Percentiles rank a stretch among this genome's conserved stretches.
phyloP scores from a whole-genome alignment of 495 filamentous ascomycete genomes.

The Rhizodiscina lignyota region DNA sequence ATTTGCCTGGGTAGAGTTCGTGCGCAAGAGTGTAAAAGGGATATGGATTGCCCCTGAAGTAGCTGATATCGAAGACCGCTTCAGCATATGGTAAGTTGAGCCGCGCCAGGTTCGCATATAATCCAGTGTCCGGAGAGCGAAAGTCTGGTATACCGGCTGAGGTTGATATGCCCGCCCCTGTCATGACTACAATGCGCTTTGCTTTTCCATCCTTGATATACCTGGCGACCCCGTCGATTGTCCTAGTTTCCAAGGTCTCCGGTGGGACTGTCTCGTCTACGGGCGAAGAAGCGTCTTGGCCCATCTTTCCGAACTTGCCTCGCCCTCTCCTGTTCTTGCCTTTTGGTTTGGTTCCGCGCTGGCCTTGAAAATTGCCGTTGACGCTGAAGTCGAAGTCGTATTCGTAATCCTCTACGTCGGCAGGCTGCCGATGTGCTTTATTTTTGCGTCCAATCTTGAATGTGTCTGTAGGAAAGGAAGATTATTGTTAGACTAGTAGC shows the following conservation, averaged over 20 bases:
- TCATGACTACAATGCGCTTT: slow-evolving; percentile 62
- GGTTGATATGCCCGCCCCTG: slow-evolving; percentile 38
- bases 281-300: slow-evolving; percentile 46
- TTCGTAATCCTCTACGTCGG: too few relatives aligned
- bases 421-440: neutral
- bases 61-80: slow-evolving; percentile 69
- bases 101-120: slow-evolving; percentile 69
- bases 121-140: slow-evolving; percentile 55
- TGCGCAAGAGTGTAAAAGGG: slow-evolving; percentile 87
- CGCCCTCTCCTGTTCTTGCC: slow-evolving; percentile 4
- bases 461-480: too few relatives aligned
- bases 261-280: slow-evolving; percentile 49
- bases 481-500: too few relatives aligned
- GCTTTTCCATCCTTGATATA: slow-evolving; percentile 53
- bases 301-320: slow-evolving; percentile 32
- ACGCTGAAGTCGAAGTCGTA: too few relatives aligned
- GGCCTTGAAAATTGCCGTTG: neutral
- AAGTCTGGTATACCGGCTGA: slow-evolving; percentile 49
- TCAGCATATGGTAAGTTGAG: slow-evolving; percentile 72
- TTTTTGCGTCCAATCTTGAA: neutral
- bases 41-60: slow-evolving; percentile 66
- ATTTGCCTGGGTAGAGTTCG: slow-evolving; percentile 86
- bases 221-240: slow-evolving; percentile 53
- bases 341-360: slow-evolving; percentile 9
- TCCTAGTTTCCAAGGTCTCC: slow-evolving; percentile 46